These are phyloP conservation scores for Cicer bijugum DNA, from an alignment of 306 rosid species.

Conservation along the genomic window DNA sequence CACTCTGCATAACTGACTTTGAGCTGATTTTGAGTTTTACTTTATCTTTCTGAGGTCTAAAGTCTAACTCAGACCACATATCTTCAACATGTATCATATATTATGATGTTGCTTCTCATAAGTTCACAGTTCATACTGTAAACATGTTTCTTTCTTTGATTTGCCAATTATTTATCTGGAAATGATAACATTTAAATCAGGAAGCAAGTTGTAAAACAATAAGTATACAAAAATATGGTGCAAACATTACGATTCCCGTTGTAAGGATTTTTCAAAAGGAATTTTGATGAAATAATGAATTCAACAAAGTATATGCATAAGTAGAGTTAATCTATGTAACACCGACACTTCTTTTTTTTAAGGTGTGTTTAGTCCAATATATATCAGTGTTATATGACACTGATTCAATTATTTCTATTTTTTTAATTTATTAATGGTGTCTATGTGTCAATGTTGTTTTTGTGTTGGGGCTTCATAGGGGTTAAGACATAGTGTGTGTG, in stretches of 20 bases:
- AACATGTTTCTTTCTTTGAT: conserved; percentile 18
- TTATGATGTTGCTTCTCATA: conserved; percentile 38
- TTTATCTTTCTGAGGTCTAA: conserved; percentile 46
- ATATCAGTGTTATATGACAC: too few relatives aligned
- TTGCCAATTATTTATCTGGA: conserved; percentile 10
- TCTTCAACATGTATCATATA: conserved; percentile 48
- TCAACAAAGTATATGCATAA: background rate
- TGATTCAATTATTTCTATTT: too few relatives aligned
- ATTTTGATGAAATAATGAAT: background rate
- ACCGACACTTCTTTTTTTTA: too few relatives aligned
- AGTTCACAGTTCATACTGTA: conserved; percentile 11
- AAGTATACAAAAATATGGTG: background rate
- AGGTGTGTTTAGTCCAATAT: too few relatives aligned
- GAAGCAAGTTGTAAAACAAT: background rate
- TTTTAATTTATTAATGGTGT: too few relatives aligned
- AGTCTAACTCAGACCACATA: conserved; percentile 59
- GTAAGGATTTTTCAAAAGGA: background rate
- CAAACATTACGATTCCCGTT: conserved; percentile 9
- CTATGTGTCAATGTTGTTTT: too few relatives aligned
- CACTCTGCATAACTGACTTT: conserved; percentile 48
- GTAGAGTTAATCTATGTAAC: background rate
- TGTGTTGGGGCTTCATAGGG: too few relatives aligned
- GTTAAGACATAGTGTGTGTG: background rate
- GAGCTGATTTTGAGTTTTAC: conserved; percentile 53
- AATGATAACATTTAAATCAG: conserved; percentile 34